Conservation (phyloP, 2,329 filamentous ascomycete genomes). For the Xylariomycetidae sp. region DNA sequence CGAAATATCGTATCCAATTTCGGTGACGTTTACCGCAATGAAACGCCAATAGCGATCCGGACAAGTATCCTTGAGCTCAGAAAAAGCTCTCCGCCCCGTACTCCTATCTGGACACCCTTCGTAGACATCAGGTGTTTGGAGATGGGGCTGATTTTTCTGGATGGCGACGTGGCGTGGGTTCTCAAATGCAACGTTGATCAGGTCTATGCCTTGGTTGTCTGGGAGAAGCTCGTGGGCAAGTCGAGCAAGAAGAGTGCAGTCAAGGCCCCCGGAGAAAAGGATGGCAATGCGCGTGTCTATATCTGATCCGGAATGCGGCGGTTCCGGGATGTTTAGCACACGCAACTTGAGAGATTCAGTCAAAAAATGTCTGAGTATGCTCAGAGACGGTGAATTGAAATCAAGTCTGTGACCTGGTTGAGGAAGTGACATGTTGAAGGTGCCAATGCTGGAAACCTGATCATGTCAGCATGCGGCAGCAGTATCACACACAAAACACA, state of each 20-base stretch:
- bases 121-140: slow-evolving; percentile 45
- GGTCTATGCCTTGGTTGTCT: slow-evolving; percentile 64
- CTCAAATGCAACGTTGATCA: slow-evolving; percentile 95
- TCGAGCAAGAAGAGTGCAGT: slow-evolving; percentile 84
- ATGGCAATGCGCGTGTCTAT: slow-evolving; percentile 61
- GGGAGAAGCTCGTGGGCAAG: slow-evolving; percentile 75
- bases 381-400: slow-evolving; percentile 45
- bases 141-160: slow-evolving; percentile 32
- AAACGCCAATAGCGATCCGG: slow-evolving; percentile 76
- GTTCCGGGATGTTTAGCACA: slow-evolving; percentile 60
- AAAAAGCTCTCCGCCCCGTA: slow-evolving; percentile 75
- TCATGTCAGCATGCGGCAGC: too few species aligned
- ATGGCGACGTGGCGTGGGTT: slow-evolving; percentile 72
- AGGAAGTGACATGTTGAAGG: slow-evolving; percentile 46
- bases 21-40: slow-evolving; percentile 61
- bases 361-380: slow-evolving; percentile 49
- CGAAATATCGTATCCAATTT: too few species aligned
- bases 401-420: slow-evolving; percentile 21
- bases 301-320: slow-evolving; percentile 33
- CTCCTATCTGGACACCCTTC: slow-evolving; percentile 86
- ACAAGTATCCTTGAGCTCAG: slow-evolving; percentile 68
- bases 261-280: slow-evolving; percentile 89
- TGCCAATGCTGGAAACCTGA: slow-evolving; percentile 51
- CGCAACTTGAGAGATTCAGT: slow-evolving; percentile 59
- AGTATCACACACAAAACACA: slow-evolving; percentile 23